Evolutionary conservation across 1,284 basidiomycete genomes (phyloP).

Genomic region (Sphagnurus paluster): DNA sequence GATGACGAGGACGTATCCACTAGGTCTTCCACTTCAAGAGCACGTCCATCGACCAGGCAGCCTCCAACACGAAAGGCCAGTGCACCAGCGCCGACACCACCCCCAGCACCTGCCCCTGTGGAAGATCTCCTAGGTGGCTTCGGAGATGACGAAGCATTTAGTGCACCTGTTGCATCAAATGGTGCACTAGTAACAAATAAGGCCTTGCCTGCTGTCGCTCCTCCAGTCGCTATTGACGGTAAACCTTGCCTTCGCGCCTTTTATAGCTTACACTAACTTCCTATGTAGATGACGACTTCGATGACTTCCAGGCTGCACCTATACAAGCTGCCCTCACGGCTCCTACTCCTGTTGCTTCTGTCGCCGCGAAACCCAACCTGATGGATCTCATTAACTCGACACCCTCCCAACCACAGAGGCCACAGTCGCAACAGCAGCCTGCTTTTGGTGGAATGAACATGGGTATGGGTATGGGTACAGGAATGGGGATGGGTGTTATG

Average conservation of each 20-base stretch:
- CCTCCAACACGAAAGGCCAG: conserved; percentile 25
- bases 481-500: conserved; percentile 1
- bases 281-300: conserved; percentile 86
- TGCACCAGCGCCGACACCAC: conserved; percentile 39
- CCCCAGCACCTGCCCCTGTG: conserved; percentile 48
- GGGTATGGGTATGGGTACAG: no score
- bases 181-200: conserved; percentile 48
- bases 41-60: conserved; percentile 27
- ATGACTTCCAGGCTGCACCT: conserved; percentile 87
- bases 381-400: conserved; percentile 51
- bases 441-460: conserved; percentile 22
- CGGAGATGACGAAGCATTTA: conserved; percentile 60
- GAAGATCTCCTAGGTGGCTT: conserved; percentile 78
- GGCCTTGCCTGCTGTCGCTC: conserved; percentile 53
- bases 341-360: conserved; percentile 22
- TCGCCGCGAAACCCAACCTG: conserved; percentile 44
- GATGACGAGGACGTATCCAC: conserved; percentile 75
- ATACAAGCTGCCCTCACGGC: conserved; percentile 32
- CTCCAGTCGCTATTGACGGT: conserved; percentile 46
- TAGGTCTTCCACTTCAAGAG: conserved; percentile 24
- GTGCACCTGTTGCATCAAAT: conserved; percentile 25
- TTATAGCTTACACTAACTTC: conserved; percentile 1
- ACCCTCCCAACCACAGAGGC: conserved; percentile 24
- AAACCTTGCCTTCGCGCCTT: conserved; percentile 14
- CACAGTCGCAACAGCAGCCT: conserved; percentile 29